These are phyloP conservation scores for Vitis amurensis DNA, from an alignment of 164 flowering plant species.

Conservation along the genomic window DNA sequence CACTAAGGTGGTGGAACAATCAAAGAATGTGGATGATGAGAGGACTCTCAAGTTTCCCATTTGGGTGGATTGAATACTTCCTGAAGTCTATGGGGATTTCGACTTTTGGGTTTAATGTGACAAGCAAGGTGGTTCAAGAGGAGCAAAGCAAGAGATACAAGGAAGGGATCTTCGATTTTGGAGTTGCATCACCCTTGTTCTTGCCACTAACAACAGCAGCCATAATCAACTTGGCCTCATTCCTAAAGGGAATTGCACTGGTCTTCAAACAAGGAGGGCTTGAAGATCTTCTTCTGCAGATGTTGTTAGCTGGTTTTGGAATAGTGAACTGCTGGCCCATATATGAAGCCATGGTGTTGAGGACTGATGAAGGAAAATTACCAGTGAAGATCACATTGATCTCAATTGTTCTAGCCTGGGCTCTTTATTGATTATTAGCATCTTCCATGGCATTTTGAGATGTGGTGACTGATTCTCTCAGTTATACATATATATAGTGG, in stretches of 20 bases:
- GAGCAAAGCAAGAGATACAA: constrained; percentile 46
- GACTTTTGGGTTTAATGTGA: not conserved
- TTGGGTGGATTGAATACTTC: no score
- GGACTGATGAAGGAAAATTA: not conserved
- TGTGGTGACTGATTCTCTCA: no score
- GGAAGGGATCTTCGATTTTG: constrained; percentile 53
- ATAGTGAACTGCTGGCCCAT: not conserved
- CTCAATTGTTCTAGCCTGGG: not conserved
- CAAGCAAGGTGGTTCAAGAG: constrained; percentile 22
- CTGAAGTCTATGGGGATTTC: no score
- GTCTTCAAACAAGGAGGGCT: not conserved
- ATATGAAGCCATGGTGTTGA: not conserved
- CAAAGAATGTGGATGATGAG: no score
- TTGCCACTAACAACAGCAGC: constrained; percentile 40
- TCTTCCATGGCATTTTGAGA: not conserved
- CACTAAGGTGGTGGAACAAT: no score
- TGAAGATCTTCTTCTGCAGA: not conserved
- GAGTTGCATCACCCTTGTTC: constrained; percentile 48
- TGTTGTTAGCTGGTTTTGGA: not conserved
- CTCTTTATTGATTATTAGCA: not conserved
- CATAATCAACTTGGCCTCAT: constrained; percentile 39
- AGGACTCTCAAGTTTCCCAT: no score
- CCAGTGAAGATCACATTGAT: not conserved
- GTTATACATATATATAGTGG: no score
- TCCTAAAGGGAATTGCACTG: constrained; percentile 17